Evolutionary conservation across 2,329 filamentous ascomycete species (phyloP).

Genomic region (Diaporthe citri): DNA sequence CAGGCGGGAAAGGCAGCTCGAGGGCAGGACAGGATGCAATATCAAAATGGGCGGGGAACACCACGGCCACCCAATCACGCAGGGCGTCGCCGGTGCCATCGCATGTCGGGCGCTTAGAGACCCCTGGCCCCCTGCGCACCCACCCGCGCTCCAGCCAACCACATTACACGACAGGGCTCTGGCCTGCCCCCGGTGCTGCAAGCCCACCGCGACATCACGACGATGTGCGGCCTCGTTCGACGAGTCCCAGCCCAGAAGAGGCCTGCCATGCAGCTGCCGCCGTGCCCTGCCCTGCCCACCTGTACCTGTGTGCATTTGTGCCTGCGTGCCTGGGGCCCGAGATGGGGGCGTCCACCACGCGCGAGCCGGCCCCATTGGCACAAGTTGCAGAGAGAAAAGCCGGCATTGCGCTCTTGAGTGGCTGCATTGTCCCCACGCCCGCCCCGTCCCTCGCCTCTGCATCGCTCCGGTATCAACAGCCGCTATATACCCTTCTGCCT

Average conservation of each 20-base stretch:
- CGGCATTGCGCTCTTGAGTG: slow-evolving; percentile 44
- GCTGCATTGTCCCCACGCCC: slow-evolving; percentile 50
- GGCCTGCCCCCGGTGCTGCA: slow-evolving; percentile 46
- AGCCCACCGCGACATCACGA: slow-evolving; percentile 43
- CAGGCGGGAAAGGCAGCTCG: not conserved
- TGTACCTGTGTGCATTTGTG: slow-evolving; percentile 49
- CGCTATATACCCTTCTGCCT: slow-evolving; percentile 66
- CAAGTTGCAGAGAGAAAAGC: slow-evolving; percentile 49
- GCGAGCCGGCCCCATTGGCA: slow-evolving; percentile 53
- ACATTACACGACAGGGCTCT: slow-evolving; percentile 45
- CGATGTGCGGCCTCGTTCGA: slow-evolving; percentile 42
- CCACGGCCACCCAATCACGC: slow-evolving; percentile 35
- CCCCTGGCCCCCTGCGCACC: slow-evolving; percentile 48
- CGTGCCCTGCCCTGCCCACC: slow-evolving; percentile 36
- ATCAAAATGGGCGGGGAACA: slow-evolving; percentile 33
- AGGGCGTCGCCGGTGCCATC: slow-evolving; percentile 12
- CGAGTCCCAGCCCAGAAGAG: slow-evolving; percentile 53
- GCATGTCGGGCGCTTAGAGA: slow-evolving; percentile 38
- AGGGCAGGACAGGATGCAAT: slow-evolving; percentile 28
- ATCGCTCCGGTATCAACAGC: slow-evolving; percentile 58
- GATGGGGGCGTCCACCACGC: slow-evolving; percentile 53
- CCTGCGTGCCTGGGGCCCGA: slow-evolving; percentile 49
- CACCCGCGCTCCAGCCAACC: slow-evolving; percentile 54
- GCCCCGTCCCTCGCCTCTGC: slow-evolving; percentile 48
- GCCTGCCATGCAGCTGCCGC: slow-evolving; percentile 55